phyloP scores from a whole-genome alignment of 2,329 filamentous ascomycete genomes.

The Ilyonectria sp. region DNA sequence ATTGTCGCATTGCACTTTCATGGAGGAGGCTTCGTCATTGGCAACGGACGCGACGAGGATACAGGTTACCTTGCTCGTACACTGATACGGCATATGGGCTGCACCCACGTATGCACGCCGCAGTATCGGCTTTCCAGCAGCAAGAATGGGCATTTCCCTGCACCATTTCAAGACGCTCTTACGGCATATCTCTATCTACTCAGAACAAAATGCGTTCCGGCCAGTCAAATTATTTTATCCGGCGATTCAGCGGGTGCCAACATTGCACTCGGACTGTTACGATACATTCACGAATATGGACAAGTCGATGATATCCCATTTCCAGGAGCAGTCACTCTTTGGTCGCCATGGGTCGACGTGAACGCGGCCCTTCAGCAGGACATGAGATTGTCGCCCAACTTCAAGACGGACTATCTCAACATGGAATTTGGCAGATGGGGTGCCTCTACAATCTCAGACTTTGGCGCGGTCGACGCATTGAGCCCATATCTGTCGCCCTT shows the following conservation, averaged over 20 bases:
- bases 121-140: constrained; percentile 42
- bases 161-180: constrained; percentile 40
- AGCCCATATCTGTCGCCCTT: constrained; percentile 38
- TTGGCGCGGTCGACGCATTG: constrained; percentile 30
- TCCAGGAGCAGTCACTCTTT: constrained; percentile 36
- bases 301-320: constrained; percentile 31
- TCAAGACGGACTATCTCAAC: constrained; percentile 42
- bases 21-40: constrained; percentile 40
- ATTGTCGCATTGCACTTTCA: constrained; percentile 38
- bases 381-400: constrained; percentile 33
- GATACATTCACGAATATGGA: constrained; percentile 40
- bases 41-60: constrained; percentile 41
- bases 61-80: constrained; percentile 35
- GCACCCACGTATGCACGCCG: constrained; percentile 42
- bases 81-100: constrained; percentile 35
- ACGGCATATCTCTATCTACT: constrained; percentile 35
- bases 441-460: constrained; percentile 34
- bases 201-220: constrained; percentile 30
- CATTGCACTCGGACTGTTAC: constrained; percentile 33
- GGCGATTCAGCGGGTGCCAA: constrained; percentile 42
- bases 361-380: constrained; percentile 38
- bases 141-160: constrained; percentile 36
- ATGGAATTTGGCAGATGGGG: constrained; percentile 40
- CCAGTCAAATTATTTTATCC: constrained; percentile 34
- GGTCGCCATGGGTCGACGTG: constrained; percentile 43